Evolutionary conservation across 2,329 filamentous ascomycete species (phyloP), one percentile per base, ranked within the genome.

Genomic region (Taxawa tesnikishii): DNA sequence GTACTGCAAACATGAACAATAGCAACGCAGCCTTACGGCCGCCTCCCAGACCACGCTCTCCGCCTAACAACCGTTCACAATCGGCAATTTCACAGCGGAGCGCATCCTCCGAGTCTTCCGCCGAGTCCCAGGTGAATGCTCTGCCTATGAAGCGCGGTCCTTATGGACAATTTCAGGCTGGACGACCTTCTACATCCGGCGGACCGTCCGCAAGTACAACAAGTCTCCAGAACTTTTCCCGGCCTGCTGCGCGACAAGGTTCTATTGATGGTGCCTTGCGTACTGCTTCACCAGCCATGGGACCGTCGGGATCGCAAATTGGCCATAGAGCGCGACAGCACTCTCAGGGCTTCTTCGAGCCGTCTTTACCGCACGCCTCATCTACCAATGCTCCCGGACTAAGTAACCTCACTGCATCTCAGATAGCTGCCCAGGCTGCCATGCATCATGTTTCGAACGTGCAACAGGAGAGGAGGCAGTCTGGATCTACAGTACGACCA

Each of bases 371-470:
- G 14, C 48, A 53, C 34, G 42, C 50, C n/a, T 46, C 41, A 15
- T 38, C 46, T 7, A 48, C 45, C 15, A 42, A 31, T 18, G 12
- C 5, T 76, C 73, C 3, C 70, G 70, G 28, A 38, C 50, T 54
- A 47, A 59, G 61, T 39, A 58, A 58, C 19, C 47, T 75, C 55
- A 56, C 58, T 57, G 74, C 80, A n/a, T 83, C 79, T 54, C 78
- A 83, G 53, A 83, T 85, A 41, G 82, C 82, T 24, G 81, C 81
- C 12, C 81, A 85, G 55, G 75, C 81, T 7, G 82, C 82, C 34
- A 75, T 80, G 48, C 75, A 83, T 60, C 47, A 50, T 13, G 36
- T 48, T 7, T 46, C 49, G 7, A 31, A 41, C 6, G 28, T 35
- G 7, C 39, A 37, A 28, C 35, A 42, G 8, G 53, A 55, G 37